These are phyloP conservation scores for Russula griseocarnosa DNA, from an alignment of 768 basidiomycete species.

Conservation along the genomic window DNA sequence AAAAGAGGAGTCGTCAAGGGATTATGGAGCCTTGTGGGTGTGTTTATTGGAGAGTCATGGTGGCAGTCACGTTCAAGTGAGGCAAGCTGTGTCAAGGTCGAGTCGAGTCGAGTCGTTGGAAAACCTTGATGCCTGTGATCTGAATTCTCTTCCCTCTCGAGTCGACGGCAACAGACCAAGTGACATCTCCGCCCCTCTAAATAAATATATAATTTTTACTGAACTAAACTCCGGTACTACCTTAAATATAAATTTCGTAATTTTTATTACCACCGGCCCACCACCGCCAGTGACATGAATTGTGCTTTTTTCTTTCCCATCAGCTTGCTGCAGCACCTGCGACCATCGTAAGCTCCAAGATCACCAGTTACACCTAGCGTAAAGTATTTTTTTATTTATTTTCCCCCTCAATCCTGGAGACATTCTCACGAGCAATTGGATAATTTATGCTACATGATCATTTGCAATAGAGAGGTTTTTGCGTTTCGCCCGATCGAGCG, in stretches of 20 bases:
- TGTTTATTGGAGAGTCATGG: constrained; percentile 41
- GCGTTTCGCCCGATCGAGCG: constrained; percentile 14
- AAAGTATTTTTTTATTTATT: neutral
- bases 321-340: neutral
- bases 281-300: too few species aligned
- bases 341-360: constrained; percentile 15
- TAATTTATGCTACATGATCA: neutral
- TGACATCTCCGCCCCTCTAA: neutral
- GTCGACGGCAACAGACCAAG: neutral
- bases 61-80: constrained; percentile 33
- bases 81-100: constrained; percentile 4
- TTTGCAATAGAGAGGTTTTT: constrained; percentile 26
- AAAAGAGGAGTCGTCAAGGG: constrained; percentile 26
- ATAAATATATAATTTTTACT: neutral
- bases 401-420: neutral
- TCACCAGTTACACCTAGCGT: neutral
- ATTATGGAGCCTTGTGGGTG: constrained; percentile 24
- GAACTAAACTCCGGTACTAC: neutral
- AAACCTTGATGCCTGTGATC: constrained; percentile 1
- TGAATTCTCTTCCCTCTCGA: neutral
- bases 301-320: too few species aligned
- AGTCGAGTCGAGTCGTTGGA: constrained; percentile 22
- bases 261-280: too few species aligned
- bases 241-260: too few species aligned
- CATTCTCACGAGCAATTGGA: neutral